These are phyloP conservation scores for Malus hybrid DNA, from an alignment of 331 rosid species.

Conservation along the genomic window DNA sequence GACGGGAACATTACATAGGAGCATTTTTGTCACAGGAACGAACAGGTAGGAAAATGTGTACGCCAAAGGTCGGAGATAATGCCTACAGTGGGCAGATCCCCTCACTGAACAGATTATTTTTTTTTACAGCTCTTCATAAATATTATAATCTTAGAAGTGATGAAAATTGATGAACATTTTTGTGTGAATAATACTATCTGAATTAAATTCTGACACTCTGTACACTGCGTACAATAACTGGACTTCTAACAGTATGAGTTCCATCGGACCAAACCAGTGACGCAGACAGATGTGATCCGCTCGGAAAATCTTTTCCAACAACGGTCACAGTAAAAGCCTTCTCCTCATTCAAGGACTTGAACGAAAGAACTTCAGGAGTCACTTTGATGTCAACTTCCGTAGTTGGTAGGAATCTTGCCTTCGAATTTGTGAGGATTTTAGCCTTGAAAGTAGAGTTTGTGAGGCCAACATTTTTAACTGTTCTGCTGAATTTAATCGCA, in stretches of 20 bases:
- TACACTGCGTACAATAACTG: neutral
- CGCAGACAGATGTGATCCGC: neutral
- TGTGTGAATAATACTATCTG: no score
- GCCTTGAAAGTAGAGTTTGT: neutral
- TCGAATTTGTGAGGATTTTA: neutral
- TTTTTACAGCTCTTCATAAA: no score
- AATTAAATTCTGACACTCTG: no score
- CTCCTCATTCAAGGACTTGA: neutral
- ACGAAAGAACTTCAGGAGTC: neutral
- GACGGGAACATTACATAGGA: no score
- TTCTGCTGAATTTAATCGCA: neutral
- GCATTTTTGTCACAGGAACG: neutral
- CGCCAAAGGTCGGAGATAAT: no score
- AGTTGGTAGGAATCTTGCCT: neutral
- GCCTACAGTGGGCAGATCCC: no score
- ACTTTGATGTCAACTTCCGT: neutral
- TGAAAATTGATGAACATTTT: no score
- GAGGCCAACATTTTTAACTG: neutral
- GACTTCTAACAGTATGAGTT: neutral
- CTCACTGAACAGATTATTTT: no score
- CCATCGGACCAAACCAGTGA: neutral
- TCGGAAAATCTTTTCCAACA: neutral
- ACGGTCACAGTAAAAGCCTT: neutral
- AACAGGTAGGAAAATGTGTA: neutral
- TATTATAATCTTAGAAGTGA: no score